Base-by-base conservation (phyloP, 139 green algal genomes). In the Chlamydomonas urium region DNA sequence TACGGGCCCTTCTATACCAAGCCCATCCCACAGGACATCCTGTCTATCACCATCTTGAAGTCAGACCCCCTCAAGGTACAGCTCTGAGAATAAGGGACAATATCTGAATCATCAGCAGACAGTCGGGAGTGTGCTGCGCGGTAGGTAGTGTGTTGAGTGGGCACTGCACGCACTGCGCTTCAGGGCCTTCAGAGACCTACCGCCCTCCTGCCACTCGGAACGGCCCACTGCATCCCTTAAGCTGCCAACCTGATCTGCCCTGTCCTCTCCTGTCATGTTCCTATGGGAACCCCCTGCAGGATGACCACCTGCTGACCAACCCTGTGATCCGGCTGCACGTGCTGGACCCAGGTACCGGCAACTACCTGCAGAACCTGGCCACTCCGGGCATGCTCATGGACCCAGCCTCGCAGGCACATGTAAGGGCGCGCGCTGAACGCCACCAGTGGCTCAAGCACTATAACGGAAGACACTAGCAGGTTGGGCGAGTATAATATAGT, bases 1-100 rank as follows among this genome's bases (percentile, higher is more conserved):
- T 79, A 63, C 45, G 72, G 77, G 4, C 77, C 77, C 28, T 65
- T 76, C 26, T 83, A 83, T 67, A 79, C 72, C 5, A 79, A 83
- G 60, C 72, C 77, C 32, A 57, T 76, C 2, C 77, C 77, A 24
- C 72, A 68, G 5, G 77, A 77, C 62, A 59, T 77, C 28, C 53
- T 77, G 38, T 68, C 72, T 6, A 33, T 83, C 33, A 79, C 53
- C 53, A 26, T 63, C 53, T 34, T 34, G 6, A 63, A 33, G 26
- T 63, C 53, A 8, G 53, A 63, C 26, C 17, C 26, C 53, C 29
- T 63, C 53, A 63, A 26, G 53, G 53, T 63, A 56, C 21, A 21
- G 21, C 45, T 26, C 17, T 26, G 45, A 26, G 17, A 56, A 26
- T 50, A 50, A 24, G 10, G 42, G 10, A 50, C 42, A 50, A 8